Conservation (phyloP, 305 asterid species). For the Fraxinus dipetala region DNA sequence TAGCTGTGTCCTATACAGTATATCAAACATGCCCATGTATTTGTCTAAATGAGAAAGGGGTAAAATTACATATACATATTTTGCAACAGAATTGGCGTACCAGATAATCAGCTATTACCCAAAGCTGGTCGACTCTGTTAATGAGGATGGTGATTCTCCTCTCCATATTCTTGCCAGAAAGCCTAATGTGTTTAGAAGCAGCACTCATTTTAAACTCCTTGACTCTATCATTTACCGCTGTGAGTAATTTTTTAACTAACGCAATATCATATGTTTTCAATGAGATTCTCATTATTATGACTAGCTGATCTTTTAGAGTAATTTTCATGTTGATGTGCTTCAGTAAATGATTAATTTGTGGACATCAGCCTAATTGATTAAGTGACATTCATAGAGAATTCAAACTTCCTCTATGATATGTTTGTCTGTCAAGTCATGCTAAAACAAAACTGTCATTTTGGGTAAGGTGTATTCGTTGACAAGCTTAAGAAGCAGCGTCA, state of each 20-base stretch:
- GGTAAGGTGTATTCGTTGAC: conserved; percentile 17
- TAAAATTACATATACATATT: not conserved
- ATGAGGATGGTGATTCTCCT: conserved; percentile 39
- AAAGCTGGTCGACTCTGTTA: conserved; percentile 23
- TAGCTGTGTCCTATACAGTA: not conserved
- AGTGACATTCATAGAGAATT: not conserved
- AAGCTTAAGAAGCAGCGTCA: not conserved
- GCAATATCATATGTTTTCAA: not conserved
- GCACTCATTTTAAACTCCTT: conserved; percentile 25
- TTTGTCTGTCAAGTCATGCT: not conserved
- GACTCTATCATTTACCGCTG: conserved; percentile 33
- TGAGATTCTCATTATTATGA: not conserved
- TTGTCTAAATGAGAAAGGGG: not conserved
- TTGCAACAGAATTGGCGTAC: conserved; percentile 38
- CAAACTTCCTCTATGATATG: not conserved
- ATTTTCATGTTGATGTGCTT: not conserved
- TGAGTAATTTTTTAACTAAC: conserved; percentile 15
- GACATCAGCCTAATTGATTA: not conserved
- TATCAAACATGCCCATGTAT: not conserved
- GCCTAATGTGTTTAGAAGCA: conserved; percentile 39
- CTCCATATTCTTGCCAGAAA: conserved; percentile 40
- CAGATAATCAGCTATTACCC: conserved; percentile 28
- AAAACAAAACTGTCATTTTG: not conserved
- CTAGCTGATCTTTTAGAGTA: not conserved
- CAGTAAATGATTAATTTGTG: too few relatives aligned